These are phyloP conservation scores for Phialemoniopsis sp. DNA, from an alignment of 2,329 filamentous ascomycete genomes.

Conservation along the genomic window DNA sequence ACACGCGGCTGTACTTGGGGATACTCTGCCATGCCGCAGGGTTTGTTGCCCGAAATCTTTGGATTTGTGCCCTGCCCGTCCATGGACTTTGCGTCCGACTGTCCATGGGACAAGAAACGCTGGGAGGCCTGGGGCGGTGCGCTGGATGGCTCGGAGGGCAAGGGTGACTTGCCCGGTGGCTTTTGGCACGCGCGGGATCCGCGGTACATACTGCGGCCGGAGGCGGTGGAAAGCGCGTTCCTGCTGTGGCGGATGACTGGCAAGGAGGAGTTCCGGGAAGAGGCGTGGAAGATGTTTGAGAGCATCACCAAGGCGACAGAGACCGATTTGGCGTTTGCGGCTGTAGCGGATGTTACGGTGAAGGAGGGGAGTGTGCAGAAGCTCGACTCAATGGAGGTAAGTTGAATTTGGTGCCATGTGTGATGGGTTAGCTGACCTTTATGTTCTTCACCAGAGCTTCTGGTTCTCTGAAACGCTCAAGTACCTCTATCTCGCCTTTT, in stretches of 20 bases:
- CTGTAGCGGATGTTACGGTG: conserved; percentile 28
- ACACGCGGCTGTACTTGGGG: conserved; percentile 56
- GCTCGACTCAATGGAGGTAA: conserved; percentile 29
- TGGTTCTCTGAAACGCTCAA: conserved; percentile 62
- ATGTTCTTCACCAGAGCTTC: conserved; percentile 48
- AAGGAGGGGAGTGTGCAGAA: conserved; percentile 24
- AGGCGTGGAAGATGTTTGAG: conserved; percentile 78
- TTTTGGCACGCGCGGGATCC: conserved; percentile 19
- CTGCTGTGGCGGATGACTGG: conserved; percentile 79
- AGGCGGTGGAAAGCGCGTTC: conserved; percentile 71
- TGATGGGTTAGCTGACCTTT: too few species aligned
- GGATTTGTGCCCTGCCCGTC: conserved; percentile 35
- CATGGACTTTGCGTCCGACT: conserved; percentile 17
- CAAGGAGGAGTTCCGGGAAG: conserved; percentile 65
- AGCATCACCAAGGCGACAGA: conserved; percentile 60
- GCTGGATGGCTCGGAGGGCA: conserved; percentile 2
- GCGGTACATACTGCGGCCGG: conserved; percentile 58
- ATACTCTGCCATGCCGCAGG: conserved; percentile 48
- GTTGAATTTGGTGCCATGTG: not conserved
- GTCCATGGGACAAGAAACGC: conserved; percentile 26
- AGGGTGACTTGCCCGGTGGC: conserved; percentile 14
- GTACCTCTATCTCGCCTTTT: conserved; percentile 60
- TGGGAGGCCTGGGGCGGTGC: conserved; percentile 21
- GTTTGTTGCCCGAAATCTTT: conserved; percentile 57
- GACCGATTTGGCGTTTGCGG: conserved; percentile 12